Percentiles rank a stretch among this genome's conserved stretches.
These are phyloP conservation scores for Incumbomyces delicatus DNA, from an alignment of 2,329 filamentous ascomycete genomes.

Conservation along the genomic window DNA sequence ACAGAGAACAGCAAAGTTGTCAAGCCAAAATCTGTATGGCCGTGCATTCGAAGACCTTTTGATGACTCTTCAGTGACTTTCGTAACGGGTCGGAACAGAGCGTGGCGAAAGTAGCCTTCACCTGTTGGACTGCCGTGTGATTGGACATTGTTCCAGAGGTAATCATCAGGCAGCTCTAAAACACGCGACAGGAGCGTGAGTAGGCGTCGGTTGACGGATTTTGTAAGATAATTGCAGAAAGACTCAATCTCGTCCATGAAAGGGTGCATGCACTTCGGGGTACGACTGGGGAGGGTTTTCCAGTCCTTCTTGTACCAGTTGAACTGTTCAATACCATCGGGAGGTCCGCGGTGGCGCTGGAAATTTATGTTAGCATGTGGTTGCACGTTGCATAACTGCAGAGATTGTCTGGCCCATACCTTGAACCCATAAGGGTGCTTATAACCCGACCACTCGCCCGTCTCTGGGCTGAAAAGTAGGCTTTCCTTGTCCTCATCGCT, in stretches of 20 bases:
- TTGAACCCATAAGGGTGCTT: constrained; percentile 42
- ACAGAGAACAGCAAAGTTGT: constrained; percentile 40
- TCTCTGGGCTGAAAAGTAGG: constrained; percentile 40
- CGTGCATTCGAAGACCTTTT: constrained; percentile 36
- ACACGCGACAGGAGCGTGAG: constrained; percentile 35
- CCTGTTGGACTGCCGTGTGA: constrained; percentile 34
- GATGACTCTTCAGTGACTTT: constrained; percentile 25
- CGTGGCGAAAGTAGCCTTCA: constrained; percentile 40
- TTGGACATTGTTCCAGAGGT: constrained; percentile 37
- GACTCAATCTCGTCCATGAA: constrained; percentile 43
- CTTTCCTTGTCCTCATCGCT: constrained; percentile 41
- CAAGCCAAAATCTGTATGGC: constrained; percentile 41
- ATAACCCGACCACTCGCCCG: constrained; percentile 42
- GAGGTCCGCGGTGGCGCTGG: constrained; percentile 33
- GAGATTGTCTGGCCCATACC: constrained; percentile 14
- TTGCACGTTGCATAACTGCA: too few relatives aligned
- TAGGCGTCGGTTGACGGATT: constrained; percentile 38
- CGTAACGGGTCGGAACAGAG: constrained; percentile 32
- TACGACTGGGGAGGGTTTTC: constrained; percentile 27
- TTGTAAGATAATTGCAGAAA: constrained; percentile 40
- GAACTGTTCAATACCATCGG: constrained; percentile 46
- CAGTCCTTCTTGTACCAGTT: constrained; percentile 44
- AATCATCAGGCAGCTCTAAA: constrained; percentile 36
- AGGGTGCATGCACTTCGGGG: constrained; percentile 38
- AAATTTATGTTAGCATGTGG: too few relatives aligned